phyloP scores from a whole-genome alignment of 352 stramenopile species.

The Phytophthora vignae region DNA sequence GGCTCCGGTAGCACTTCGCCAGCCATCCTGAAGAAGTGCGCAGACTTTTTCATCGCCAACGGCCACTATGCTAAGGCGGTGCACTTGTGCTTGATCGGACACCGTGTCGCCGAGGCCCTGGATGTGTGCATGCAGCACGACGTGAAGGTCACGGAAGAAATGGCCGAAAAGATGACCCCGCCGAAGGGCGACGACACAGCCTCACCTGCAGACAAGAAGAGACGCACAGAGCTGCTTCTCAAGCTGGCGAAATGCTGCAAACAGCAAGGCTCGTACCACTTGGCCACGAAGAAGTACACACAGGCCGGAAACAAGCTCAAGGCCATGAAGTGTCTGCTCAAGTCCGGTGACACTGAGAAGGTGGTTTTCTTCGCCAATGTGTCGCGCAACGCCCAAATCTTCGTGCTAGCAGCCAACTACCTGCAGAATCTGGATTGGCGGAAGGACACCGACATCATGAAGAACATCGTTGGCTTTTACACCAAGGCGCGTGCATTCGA shows the following conservation, averaged over 20 bases:
- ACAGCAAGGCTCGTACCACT: conserved; percentile 91
- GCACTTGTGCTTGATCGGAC: conserved; percentile 84
- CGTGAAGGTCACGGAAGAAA: conserved; percentile 92
- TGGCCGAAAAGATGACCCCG: conserved; percentile 94
- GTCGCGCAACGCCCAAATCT: conserved; percentile 94
- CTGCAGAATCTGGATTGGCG: conserved; percentile 95
- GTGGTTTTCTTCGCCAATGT: conserved; percentile 96
- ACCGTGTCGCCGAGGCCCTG: conserved; percentile 80
- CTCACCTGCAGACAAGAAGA: conserved; percentile 57
- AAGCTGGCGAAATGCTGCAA: conserved; percentile 94
- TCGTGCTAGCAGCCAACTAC: conserved; percentile 96
- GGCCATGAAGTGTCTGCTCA: conserved; percentile 96
- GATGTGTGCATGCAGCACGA: conserved; percentile 92
- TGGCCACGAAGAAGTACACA: conserved; percentile 97
- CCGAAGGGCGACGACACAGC: conserved; percentile 74
- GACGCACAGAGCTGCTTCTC: conserved; percentile 84
- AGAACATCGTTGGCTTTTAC: conserved; percentile 96
- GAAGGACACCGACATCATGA: conserved; percentile 90
- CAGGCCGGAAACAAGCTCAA: conserved; percentile 92
- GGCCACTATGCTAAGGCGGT: conserved; percentile 93
- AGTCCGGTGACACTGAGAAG: conserved; percentile 95
- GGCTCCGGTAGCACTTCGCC: conserved; percentile 65
- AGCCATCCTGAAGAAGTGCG: conserved; percentile 90
- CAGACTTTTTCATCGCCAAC: conserved; percentile 94
- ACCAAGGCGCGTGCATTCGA: conserved; percentile 94